Conservation (phyloP, 768 basidiomycete genomes). For the Rhodotorula diobovata region DNA sequence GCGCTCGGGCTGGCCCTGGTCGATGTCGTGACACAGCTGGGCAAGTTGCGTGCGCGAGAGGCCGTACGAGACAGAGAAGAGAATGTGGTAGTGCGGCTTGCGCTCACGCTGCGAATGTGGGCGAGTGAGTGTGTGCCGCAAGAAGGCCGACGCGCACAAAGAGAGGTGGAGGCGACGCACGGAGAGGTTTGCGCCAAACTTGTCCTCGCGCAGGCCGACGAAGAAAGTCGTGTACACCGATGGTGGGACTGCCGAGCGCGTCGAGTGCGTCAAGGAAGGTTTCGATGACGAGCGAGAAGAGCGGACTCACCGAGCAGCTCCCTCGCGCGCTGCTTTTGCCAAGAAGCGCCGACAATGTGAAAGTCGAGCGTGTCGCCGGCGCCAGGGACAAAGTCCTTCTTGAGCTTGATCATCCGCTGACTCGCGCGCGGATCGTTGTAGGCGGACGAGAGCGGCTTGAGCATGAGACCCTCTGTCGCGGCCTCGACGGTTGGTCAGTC, state of each 20-base stretch:
- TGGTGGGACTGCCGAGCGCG: slow-evolving; percentile 57
- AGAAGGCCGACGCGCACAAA: not conserved
- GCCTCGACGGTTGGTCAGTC: slow-evolving; percentile 1
- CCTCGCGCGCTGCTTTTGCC: slow-evolving; percentile 60
- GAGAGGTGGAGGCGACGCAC: not conserved
- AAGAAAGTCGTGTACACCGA: slow-evolving; percentile 73
- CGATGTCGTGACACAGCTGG: slow-evolving; percentile 14
- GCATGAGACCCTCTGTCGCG: slow-evolving; percentile 33
- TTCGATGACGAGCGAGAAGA: not conserved
- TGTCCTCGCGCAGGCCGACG: slow-evolving; percentile 54
- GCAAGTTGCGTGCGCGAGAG: slow-evolving; percentile 64
- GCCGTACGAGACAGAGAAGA: slow-evolving; percentile 76
- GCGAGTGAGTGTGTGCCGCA: not conserved
- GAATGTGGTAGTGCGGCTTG: slow-evolving; percentile 63
- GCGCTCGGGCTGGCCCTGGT: not conserved
- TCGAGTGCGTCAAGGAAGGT: too few relatives aligned
- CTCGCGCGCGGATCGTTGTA: slow-evolving; percentile 59
- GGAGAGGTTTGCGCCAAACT: not conserved
- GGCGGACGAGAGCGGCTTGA: slow-evolving; percentile 50
- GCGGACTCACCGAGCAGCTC: slow-evolving; percentile 62
- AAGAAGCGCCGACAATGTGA: slow-evolving; percentile 67
- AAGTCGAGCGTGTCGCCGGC: slow-evolving; percentile 77
- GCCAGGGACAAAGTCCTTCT: slow-evolving; percentile 72
- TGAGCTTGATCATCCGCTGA: slow-evolving; percentile 76
- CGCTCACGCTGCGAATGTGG: slow-evolving; percentile 47